Base-by-base conservation (phyloP, 768 basidiomycete genomes). In the Tricholoma bakamatsutake region DNA sequence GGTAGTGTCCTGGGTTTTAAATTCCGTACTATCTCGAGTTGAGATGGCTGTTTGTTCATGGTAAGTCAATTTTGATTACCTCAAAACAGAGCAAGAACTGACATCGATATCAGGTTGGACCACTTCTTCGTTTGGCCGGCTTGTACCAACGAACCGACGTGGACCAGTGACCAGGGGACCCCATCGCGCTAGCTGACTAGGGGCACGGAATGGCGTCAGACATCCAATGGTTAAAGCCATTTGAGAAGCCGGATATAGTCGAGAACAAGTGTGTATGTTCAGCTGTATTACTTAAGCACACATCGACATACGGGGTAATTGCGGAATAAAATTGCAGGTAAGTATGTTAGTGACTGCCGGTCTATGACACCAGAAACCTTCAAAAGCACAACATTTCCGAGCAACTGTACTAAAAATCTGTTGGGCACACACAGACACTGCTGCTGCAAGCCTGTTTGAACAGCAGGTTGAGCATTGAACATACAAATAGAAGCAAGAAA, bases 1-100 rank as follows among this genome's bases (percentile, higher is more conserved):
- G 93, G 90, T 5, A 81, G 73, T 6, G 77, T 69, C 59, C 81
- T 82, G 0, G 88, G 90, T 27, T 73, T 77, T 18, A 67, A 17
- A 31, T 76, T 85, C 48, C 66, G 69, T 9, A 66, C 70, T 24
- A 88, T 62, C 57, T 81, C 71, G 40, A 90, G 77, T 42, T 70
- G 67, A 1, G 78, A 76, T 43, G 79, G 74, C 87, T 90, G 42
- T 37, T 21, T 17, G 28, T 45, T 42, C 47, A 48, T 8, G 10
- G 37, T 24, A 52, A 28, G 3, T 27, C 37, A 24, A n/a, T 18
- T 9, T 33, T 4, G 27, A 43, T 17, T 37, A 50, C 39, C 52
- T 4, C 35, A 43, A 43, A 15, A 37, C 21, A 37, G 6, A 18
- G 47, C 34, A 47, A 30, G n/a, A 34, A 64, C 66, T 40, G 35